phyloP scores from a whole-genome alignment of 2,329 filamentous ascomycete genomes.

The Septoria petroselini region DNA sequence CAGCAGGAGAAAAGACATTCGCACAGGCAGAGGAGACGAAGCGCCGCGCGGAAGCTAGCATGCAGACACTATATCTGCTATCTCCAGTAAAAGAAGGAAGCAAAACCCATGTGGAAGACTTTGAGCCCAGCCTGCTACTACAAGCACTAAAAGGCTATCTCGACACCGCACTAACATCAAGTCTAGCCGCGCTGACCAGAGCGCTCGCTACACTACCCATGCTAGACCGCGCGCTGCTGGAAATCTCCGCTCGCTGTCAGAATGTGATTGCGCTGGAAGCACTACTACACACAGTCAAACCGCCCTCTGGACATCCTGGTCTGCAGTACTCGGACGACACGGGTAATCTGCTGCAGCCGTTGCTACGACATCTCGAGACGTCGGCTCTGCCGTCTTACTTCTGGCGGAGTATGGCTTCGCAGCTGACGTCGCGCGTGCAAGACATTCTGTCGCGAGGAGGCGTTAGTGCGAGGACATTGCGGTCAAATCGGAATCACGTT shows the following conservation, averaged over 20 bases:
- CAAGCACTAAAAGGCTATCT: slow-evolving; percentile 77
- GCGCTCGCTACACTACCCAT: slow-evolving; percentile 76
- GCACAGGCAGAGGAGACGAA: slow-evolving; percentile 70
- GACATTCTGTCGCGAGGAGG: slow-evolving; percentile 82
- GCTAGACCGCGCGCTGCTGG: slow-evolving; percentile 75
- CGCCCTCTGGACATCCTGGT: slow-evolving; percentile 64
- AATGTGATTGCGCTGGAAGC: slow-evolving; percentile 85
- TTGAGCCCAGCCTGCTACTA: slow-evolving; percentile 68
- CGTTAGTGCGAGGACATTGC: slow-evolving; percentile 75
- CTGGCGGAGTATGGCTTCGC: slow-evolving; percentile 83
- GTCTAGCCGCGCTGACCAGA: slow-evolving; percentile 69
- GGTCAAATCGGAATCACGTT: slow-evolving; percentile 70
- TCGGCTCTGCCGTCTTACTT: slow-evolving; percentile 85
- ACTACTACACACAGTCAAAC: slow-evolving; percentile 66
- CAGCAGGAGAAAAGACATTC: slow-evolving; percentile 44
- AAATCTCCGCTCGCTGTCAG: slow-evolving; percentile 80
- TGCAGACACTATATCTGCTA: slow-evolving; percentile 75
- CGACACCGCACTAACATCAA: slow-evolving; percentile 74
- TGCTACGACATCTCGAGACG: slow-evolving; percentile 74
- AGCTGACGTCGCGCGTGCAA: slow-evolving; percentile 71
- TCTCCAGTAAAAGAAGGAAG: slow-evolving; percentile 59
- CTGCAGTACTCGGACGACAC: slow-evolving; percentile 39
- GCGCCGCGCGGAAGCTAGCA: slow-evolving; percentile 67
- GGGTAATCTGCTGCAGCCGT: slow-evolving; percentile 63
- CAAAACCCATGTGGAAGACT: slow-evolving; percentile 46